Evolutionary conservation across 768 basidiomycete species (phyloP), one percentile per base, ranked within the genome.

Genomic region (Boletellus ananas): DNA sequence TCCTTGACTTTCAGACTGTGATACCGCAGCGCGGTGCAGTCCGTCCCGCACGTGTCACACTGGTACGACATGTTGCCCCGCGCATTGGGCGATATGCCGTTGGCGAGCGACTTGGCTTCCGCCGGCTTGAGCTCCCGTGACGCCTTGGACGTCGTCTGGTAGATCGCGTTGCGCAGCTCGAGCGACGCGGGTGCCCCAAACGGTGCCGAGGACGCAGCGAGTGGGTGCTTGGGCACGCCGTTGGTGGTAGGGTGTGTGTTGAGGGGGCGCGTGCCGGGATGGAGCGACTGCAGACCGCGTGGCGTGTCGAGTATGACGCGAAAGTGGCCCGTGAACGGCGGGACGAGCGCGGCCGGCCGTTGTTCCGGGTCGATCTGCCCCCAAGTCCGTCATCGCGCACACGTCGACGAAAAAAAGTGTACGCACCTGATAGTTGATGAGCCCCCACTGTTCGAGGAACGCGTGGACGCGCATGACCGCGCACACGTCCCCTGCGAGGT

Each of bases 391-490:
- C 50, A 35, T 25, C 29, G 53, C 60, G 16, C 50, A 37, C 34
- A 41, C 29, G 36, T 16, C 33, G 16, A 29, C 2, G 31, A 35
- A 43, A 31, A 42, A 29, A 29, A 29, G 29, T 9, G 11, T 11
- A 33, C 13, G 49, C 56, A 94, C 95, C 79, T 99, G 96, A 69
- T 99, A 99, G 73, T 99, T 99, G 63, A 99, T 85, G 51, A 99
- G 75, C 0, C 96, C 96, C 96, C 96, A 99, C 62, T 98, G 96
- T 67, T 98, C 96, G 29, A 99, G 76, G 68, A 99, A 98, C 4
- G 94, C 94, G 68, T 99, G 96, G 1, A 99, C 95, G 45, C 96
- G 85, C 94, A 98, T 95, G 61, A 99, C 89, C 21, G 92, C 93
- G 62, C 96, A 97, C 6, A 98, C 96, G 67, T 99, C 96, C 39